phyloP scores from a whole-genome alignment of 768 basidiomycete genomes.

The Xerocomellus intermedius region DNA sequence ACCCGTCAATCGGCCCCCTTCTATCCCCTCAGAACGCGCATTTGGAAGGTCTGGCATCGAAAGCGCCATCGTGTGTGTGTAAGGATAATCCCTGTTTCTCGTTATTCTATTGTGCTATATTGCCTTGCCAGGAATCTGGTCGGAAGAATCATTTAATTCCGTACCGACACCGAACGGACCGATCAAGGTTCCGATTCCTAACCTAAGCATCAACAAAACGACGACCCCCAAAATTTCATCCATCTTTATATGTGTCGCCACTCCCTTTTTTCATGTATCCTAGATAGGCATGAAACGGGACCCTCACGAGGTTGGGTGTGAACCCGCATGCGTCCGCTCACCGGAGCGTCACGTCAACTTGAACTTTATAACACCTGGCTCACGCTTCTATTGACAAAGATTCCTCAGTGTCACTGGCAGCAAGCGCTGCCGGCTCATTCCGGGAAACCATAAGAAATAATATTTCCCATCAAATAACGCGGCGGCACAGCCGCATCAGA shows the following conservation, averaged over 20 bases:
- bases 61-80: constrained; percentile 10
- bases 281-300: constrained; percentile 9
- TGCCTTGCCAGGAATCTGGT: not conserved
- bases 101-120: not conserved
- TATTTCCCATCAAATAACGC: not conserved
- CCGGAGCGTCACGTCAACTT: constrained; percentile 8
- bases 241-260: constrained; percentile 1
- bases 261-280: constrained; percentile 24
- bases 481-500: constrained; percentile 15
- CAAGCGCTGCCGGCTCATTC: not conserved
- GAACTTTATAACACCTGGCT: constrained; percentile 9
- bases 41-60: constrained; percentile 31
- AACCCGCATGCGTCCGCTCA: constrained; percentile 5
- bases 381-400: not conserved
- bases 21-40: constrained; percentile 12
- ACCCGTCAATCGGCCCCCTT: constrained; percentile 3
- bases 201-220: too few relatives aligned
- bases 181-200: constrained; percentile 2
- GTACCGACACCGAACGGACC: constrained; percentile 1
- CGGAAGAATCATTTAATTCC: constrained; percentile 10
- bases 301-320: constrained; percentile 11
- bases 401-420: not conserved
- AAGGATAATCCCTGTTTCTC: constrained; percentile 11
- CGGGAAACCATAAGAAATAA: constrained; percentile 6
- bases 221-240: constrained; percentile 12